Evolutionary conservation across 1,139 yeast genomes (phyloP).

Genomic region (Saccharomyces hybrid): DNA sequence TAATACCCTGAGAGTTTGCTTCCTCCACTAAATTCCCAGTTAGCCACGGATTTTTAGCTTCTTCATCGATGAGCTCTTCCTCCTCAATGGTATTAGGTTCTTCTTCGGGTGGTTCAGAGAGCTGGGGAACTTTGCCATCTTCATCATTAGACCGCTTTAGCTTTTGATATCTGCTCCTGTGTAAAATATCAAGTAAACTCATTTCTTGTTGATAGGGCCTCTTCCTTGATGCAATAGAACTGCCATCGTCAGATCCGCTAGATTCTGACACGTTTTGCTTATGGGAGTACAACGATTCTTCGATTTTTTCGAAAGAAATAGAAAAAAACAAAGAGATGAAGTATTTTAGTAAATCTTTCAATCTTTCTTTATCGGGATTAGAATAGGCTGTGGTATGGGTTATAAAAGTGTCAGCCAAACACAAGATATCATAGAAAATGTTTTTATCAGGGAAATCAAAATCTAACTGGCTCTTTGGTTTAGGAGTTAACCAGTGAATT

Average conservation of each 20-base stretch:
- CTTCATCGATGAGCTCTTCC: constrained; percentile 23
- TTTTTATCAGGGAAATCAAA: constrained; percentile 59
- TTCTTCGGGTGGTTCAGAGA: constrained; percentile 11
- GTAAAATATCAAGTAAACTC: constrained; percentile 64
- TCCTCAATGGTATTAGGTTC: constrained; percentile 28
- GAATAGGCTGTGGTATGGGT: constrained; percentile 68
- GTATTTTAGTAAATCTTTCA: constrained; percentile 62
- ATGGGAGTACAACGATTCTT: constrained; percentile 29
- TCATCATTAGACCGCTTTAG: constrained; percentile 36
- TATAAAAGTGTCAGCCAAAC: constrained; percentile 62
- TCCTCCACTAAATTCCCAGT: constrained; percentile 55
- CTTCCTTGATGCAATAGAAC: constrained; percentile 29
- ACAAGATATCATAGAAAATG: constrained; percentile 65
- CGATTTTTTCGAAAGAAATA: constrained; percentile 27
- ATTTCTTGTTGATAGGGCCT: constrained; percentile 56
- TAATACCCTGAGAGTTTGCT: constrained; percentile 28
- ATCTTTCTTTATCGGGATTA: constrained; percentile 68
- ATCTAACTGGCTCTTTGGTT: constrained; percentile 71
- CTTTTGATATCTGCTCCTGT: constrained; percentile 44
- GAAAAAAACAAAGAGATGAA: constrained; percentile 37
- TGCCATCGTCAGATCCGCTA: constrained; percentile 15
- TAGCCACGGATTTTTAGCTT: constrained; percentile 47
- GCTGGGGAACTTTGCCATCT: constrained; percentile 10
- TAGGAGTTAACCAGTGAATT: constrained; percentile 79
- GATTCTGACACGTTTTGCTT: constrained; percentile 23